phyloP scores from a whole-genome alignment of 1,139 yeast genomes.

The Meyerozyma guilliermondii region DNA sequence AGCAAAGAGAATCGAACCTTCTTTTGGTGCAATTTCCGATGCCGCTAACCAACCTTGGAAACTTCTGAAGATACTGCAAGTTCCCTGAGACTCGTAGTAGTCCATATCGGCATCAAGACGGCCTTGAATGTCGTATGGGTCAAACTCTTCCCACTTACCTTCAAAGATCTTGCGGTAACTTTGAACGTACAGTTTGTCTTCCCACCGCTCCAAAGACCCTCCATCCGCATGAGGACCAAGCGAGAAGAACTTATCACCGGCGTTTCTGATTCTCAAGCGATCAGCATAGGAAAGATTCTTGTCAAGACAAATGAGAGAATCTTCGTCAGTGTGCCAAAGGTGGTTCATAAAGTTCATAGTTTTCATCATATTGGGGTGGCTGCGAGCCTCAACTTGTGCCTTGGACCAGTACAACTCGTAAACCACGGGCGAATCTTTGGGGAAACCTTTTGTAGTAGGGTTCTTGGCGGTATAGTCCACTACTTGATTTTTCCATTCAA shows the following conservation, averaged over 20 bases:
- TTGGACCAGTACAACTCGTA: slow-evolving; percentile 34
- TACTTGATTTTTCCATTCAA: slow-evolving; percentile 12
- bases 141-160: slow-evolving; percentile 45
- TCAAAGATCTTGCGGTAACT: slow-evolving; percentile 35
- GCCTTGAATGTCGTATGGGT: slow-evolving; percentile 36
- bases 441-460: slow-evolving; percentile 7
- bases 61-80: slow-evolving; percentile 36
- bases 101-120: slow-evolving; percentile 31
- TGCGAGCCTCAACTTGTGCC: slow-evolving; percentile 37
- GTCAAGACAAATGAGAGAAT: slow-evolving; percentile 21
- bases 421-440: slow-evolving; percentile 1
- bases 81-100: slow-evolving; percentile 20
- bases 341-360: slow-evolving; percentile 25
- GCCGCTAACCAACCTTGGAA: slow-evolving; percentile 49
- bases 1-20: slow-evolving; percentile 39
- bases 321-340: slow-evolving; percentile 28
- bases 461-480: slow-evolving; percentile 4
- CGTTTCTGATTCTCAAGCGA: slow-evolving; percentile 36
- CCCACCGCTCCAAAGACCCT: slow-evolving; percentile 46
- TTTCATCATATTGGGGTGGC: slow-evolving; percentile 31
- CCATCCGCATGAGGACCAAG: slow-evolving; percentile 43
- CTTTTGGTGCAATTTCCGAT: slow-evolving; percentile 31
- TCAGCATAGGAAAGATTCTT: slow-evolving; percentile 34
- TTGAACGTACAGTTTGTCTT: slow-evolving; percentile 33
- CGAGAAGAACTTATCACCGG: slow-evolving; percentile 29